Base-by-base conservation (phyloP, 345 rosid species). In the Pistacia atlantica region DNA sequence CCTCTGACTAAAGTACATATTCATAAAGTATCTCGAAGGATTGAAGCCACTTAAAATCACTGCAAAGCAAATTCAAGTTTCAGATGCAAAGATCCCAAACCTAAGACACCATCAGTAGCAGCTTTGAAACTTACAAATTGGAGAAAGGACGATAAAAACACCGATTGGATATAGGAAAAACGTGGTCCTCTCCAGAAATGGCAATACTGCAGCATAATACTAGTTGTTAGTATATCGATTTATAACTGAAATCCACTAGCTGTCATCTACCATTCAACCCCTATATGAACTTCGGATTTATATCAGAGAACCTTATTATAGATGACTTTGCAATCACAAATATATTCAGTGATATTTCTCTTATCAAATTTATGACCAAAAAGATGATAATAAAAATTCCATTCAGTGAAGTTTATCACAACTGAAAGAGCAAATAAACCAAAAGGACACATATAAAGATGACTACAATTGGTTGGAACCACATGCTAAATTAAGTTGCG, bases 101-200 rank as follows among this genome's bases (percentile, higher is more conserved):
- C 7, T 11, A 72, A 54, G 51, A 22, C 25, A 63, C 5, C 4
- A 67, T 25, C 18, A 61, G 77, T 63, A 71, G 48, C 51, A 31
- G 52, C 13, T 45, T 62, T 9, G n/a, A 51, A 71, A 87, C 99
- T 92, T 91, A 97, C 98, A 48, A 67, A 94, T 86, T 20, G 99
- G 98, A 11, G 92, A 90, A 25, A 97, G 90, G 80, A 90, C 94
- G 51, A 97, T 88, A 60, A 86, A 86, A 38, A 83, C 79, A 31
- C 97, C 97, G 12, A 97, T 94, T 77, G 99, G 99, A 81, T 97
- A 97, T 46, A 97, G 92, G 85, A 94, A 97, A 86, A 94, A 94
- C 1, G 98, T 90, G 58, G 99, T 94, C 81, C 95, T 90, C 87
- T 97, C 99, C 87, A 97, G 79, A 87, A 97, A 97, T 51, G 99